Conservation (phyloP, 352 stramenopile genomes). For the Globisporangium paddicum region DNA sequence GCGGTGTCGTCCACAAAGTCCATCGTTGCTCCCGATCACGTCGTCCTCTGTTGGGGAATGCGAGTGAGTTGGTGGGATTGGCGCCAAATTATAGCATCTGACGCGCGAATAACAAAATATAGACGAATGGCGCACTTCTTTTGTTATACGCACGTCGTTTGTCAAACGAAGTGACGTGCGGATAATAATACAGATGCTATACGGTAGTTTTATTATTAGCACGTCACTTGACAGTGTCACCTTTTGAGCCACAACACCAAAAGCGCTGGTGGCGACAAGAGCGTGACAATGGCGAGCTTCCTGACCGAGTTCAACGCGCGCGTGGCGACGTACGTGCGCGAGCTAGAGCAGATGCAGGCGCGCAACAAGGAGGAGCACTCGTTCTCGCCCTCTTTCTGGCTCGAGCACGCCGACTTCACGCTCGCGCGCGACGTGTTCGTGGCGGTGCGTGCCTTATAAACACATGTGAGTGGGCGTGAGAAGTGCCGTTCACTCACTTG, state of each 20-base stretch:
- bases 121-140: neutral
- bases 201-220: neutral
- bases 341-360: constrained; percentile 58
- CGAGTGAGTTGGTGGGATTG: neutral
- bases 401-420: constrained; percentile 70
- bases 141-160: neutral
- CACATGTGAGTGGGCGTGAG: neutral
- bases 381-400: constrained; percentile 78
- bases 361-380: constrained; percentile 43
- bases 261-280: constrained; percentile 10
- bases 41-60: neutral
- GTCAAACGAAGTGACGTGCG: neutral
- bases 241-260: neutral
- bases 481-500: neutral
- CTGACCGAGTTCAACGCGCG: constrained; percentile 54
- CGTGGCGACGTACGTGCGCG: constrained; percentile 40
- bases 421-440: constrained; percentile 78
- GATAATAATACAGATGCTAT: neutral
- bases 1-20: constrained; percentile 13
- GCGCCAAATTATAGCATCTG: no score
- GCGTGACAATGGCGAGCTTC: constrained; percentile 38
- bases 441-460: constrained; percentile 35
- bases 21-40: neutral
- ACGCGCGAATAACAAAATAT: no score
- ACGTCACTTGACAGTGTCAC: neutral